These are phyloP conservation scores for Fusarium marasasianum DNA, from an alignment of 2,329 filamentous ascomycete species.

Conservation along the genomic window DNA sequence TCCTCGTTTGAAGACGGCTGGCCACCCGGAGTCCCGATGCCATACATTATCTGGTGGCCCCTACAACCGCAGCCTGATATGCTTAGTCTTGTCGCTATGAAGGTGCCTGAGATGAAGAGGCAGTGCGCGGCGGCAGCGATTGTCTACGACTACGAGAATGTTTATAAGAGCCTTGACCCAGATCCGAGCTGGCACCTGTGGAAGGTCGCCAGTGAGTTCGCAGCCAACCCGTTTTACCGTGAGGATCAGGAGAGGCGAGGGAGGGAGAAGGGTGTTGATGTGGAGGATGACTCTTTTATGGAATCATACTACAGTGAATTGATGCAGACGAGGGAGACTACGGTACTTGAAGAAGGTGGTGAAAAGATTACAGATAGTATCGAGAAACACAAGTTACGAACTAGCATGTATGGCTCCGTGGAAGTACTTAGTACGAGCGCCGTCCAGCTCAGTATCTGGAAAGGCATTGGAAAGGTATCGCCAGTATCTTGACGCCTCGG, in stretches of 20 bases:
- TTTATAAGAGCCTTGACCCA: neutral
- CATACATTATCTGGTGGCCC: neutral
- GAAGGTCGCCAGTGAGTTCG: neutral
- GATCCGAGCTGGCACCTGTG: neutral
- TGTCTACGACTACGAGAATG: neutral
- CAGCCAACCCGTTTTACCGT: neutral
- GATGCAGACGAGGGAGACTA: neutral
- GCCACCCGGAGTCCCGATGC: neutral
- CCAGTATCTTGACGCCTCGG: neutral
- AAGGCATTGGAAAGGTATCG: neutral
- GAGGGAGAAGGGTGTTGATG: neutral
- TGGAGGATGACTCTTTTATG: neutral
- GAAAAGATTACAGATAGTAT: neutral
- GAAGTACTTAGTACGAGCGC: neutral
- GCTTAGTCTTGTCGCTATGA: neutral
- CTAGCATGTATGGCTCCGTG: neutral
- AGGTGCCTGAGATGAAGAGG: neutral
- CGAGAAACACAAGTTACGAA: neutral
- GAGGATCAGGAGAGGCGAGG: neutral
- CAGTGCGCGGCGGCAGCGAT: neutral
- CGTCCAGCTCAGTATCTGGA: neutral
- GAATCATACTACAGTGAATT: neutral
- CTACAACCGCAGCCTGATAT: neutral
- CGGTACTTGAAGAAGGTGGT: neutral
- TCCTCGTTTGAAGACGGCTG: neutral